Evolutionary conservation across 176 grass and related monocot genomes (phyloP).

Genomic region (Tillandsia leiboldiana): DNA sequence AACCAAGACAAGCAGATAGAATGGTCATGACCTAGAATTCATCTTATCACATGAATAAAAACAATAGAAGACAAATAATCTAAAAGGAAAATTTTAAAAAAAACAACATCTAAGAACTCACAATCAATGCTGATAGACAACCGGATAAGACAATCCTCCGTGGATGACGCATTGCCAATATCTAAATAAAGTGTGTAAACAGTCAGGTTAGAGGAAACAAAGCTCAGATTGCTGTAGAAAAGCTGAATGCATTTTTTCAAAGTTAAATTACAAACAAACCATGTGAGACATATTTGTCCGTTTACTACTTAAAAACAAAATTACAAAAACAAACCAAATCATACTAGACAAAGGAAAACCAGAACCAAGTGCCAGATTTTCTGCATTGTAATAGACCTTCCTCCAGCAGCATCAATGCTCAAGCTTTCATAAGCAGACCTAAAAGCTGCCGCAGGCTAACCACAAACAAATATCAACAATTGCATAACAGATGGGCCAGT

Average conservation of each 20-base stretch:
- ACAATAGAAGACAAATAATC: neutral
- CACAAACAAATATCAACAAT: slow-evolving; percentile 27
- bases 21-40: slow-evolving; percentile 81
- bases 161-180: slow-evolving; percentile 90
- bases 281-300: neutral
- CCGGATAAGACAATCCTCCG: slow-evolving; percentile 77
- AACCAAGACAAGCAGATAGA: slow-evolving; percentile 74
- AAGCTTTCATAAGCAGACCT: slow-evolving; percentile 65
- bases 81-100: slow-evolving; percentile 5
- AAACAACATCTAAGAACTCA: slow-evolving; percentile 28
- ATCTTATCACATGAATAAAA: neutral
- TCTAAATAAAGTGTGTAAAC: slow-evolving; percentile 43
- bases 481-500: slow-evolving; percentile 25
- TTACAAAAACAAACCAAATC: neutral
- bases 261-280: slow-evolving; percentile 4
- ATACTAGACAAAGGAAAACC: too few relatives aligned
- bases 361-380: too few relatives aligned
- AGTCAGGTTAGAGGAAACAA: slow-evolving; percentile 8
- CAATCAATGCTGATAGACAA: slow-evolving; percentile 56
- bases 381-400: slow-evolving; percentile 68
- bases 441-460: slow-evolving; percentile 73
- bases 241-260: neutral
- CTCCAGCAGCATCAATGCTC: slow-evolving; percentile 46
- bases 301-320: neutral
- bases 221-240: neutral